Evolutionary conservation across 495 filamentous ascomycete species (phyloP).

Genomic region (Staphylotrichum longicolle): DNA sequence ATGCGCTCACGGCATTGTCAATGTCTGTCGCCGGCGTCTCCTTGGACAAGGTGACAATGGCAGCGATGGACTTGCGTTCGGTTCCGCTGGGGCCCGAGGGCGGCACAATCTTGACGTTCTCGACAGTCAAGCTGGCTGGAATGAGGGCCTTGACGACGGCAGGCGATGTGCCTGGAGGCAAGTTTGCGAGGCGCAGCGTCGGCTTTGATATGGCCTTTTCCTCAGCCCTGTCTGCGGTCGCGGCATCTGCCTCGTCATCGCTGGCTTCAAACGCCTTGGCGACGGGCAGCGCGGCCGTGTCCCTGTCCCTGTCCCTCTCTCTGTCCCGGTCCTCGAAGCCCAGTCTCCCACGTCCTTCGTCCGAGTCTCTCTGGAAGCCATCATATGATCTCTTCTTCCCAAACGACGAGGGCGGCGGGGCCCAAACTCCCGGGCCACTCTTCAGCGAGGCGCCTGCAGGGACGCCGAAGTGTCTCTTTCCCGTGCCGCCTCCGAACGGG

Average conservation of each 20-base stretch:
- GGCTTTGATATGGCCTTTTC: constrained; percentile 79
- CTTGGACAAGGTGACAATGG: constrained; percentile 80
- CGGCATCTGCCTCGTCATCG: constrained; percentile 44
- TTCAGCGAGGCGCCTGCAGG: constrained; percentile 38
- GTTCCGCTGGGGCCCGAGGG: constrained; percentile 45
- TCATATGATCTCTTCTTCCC: constrained; percentile 49
- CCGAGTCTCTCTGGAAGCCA: constrained; percentile 35
- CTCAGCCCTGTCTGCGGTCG: constrained; percentile 47
- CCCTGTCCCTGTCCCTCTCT: constrained; percentile 2
- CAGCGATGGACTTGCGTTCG: constrained; percentile 74
- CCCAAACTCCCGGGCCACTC: constrained; percentile 76
- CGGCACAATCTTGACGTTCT: constrained; percentile 70
- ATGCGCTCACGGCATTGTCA: constrained; percentile 68
- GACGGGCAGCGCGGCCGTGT: constrained; percentile 32
- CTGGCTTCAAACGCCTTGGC: constrained; percentile 46
- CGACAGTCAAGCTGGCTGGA: constrained; percentile 64
- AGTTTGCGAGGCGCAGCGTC: constrained; percentile 69
- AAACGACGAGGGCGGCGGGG: constrained; percentile 55
- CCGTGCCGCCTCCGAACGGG: constrained; percentile 38
- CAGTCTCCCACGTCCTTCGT: constrained; percentile 34
- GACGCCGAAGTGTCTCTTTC: constrained; percentile 49
- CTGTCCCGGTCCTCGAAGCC: constrained; percentile 37
- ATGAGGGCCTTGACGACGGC: constrained; percentile 73
- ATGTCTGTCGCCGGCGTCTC: constrained; percentile 86
- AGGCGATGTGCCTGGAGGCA: constrained; percentile 64